These are phyloP conservation scores for Gamarada debralockiae DNA, from an alignment of 495 filamentous ascomycete species.

Conservation along the genomic window DNA sequence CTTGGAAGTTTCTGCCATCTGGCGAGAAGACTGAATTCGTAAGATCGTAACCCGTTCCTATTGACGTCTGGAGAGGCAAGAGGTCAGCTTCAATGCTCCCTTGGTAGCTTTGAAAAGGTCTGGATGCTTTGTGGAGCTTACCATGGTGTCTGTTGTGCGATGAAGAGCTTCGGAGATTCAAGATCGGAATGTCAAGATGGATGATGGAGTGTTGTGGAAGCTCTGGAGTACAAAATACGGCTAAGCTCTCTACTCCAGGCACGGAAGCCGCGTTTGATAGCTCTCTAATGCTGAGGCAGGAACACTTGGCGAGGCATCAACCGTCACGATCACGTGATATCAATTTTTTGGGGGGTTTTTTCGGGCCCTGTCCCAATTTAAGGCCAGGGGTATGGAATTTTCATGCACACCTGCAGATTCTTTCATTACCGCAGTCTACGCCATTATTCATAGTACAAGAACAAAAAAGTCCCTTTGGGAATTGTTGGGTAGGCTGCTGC, in stretches of 20 bases:
- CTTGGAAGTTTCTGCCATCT: constrained; percentile 98
- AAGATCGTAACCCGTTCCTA: constrained; percentile 99
- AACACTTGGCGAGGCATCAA: too few relatives aligned
- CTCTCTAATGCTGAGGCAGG: too few relatives aligned
- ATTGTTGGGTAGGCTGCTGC: too few relatives aligned
- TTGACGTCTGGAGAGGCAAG: constrained; percentile 70
- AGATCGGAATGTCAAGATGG: constrained; percentile 6
- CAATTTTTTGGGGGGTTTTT: neutral
- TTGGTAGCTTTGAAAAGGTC: neutral
- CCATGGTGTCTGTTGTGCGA: constrained; percentile 19
- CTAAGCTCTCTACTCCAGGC: constrained; percentile 18
- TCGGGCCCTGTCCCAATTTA: too few relatives aligned
- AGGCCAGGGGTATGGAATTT: neutral
- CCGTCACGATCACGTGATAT: neutral
- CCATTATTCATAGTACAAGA: neutral
- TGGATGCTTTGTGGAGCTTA: constrained; percentile 18
- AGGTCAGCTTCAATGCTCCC: constrained; percentile 9
- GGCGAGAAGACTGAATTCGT: constrained; percentile 99
- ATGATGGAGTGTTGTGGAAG: constrained; percentile 13
- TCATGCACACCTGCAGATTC: neutral
- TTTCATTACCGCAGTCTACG: neutral
- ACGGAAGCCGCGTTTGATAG: constrained; percentile 22
- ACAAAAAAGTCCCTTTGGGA: neutral
- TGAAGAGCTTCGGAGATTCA: constrained; percentile 5
- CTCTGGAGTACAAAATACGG: constrained; percentile 11